These are phyloP conservation scores for Echium plantagineum DNA, from an alignment of 257 asterid genomes.

Conservation along the genomic window DNA sequence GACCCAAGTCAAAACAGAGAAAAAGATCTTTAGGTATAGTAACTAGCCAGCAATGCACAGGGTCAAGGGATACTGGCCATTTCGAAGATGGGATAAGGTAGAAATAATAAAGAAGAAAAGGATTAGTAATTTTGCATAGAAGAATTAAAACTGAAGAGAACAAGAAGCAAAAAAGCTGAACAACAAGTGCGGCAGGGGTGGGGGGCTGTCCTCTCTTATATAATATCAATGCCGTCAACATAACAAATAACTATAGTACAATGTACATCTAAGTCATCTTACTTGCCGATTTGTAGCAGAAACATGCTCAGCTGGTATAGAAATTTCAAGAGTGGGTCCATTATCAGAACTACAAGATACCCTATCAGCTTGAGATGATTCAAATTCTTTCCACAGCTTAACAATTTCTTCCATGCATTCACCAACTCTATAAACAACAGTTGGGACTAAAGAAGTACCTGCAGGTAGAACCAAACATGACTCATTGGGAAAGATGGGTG, in stretches of 20 bases:
- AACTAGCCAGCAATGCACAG: no score
- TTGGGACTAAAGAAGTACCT: slow-evolving; percentile 59
- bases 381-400: slow-evolving; percentile 69
- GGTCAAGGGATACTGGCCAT: no score
- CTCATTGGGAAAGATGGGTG: background rate
- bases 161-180: no score
- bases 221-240: background rate
- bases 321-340: slow-evolving; percentile 83
- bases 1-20: no score
- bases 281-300: slow-evolving; percentile 95
- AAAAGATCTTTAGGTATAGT: no score
- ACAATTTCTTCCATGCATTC: slow-evolving; percentile 85
- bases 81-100: no score
- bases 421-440: slow-evolving; percentile 72
- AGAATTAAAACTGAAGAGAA: no score
- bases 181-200: no score
- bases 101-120: no score
- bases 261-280: slow-evolving; percentile 2
- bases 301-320: slow-evolving; percentile 93
- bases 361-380: slow-evolving; percentile 48
- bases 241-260: background rate
- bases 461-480: slow-evolving; percentile 12
- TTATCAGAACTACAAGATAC: slow-evolving; percentile 45
- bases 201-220: no score
- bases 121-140: no score